Evolutionary conservation across 768 basidiomycete species (phyloP), one percentile per base, ranked within the genome.

Genomic region (Chalciporus piperatus): DNA sequence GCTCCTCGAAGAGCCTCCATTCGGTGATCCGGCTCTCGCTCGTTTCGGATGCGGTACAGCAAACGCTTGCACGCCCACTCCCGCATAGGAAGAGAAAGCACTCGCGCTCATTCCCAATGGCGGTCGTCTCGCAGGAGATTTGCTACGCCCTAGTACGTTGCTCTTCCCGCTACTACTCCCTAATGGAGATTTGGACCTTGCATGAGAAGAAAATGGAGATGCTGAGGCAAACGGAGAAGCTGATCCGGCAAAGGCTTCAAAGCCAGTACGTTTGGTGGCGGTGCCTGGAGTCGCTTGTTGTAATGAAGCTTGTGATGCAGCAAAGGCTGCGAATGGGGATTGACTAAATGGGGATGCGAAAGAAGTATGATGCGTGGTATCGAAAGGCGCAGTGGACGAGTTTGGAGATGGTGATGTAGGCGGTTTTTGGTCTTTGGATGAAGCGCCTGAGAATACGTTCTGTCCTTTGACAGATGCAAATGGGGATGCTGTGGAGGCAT

Each of bases 401-500:
- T 56, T 62, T 30, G 48, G 51, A 41, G 64, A 56, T 32, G 62
- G 66, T n/a, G 68, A 61, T 28, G 62, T 57, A 35, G 63, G 59
- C 44, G 60, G 61, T 39, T 59, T 70, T 63, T 40, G 59, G 76
- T 54, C 46, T 35, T 54, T 65, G 40, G 56, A 33, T 27, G 55
- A 14, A 7, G 52, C 54, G 25, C 59, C 54, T 23, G 64, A 64
- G 48, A 80, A 76, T 23, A 77, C 56, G 61, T 79, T 87, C 53
- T 84, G 79, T 42, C 87, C 89, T 58, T 84, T 88, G 61, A 87
- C 82, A 42, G 79, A 69, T 13, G 85, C 82, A 60, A 91, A 91
- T 5, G 89, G 88, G 2, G 89, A 90, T 49, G 74, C 77, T 11
- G 80, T 72, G 3, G 87, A 84, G 12, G 89, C 88, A 59, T 89